phyloP scores from a whole-genome alignment of 768 basidiomycete species.

The Tricholoma sp. region DNA sequence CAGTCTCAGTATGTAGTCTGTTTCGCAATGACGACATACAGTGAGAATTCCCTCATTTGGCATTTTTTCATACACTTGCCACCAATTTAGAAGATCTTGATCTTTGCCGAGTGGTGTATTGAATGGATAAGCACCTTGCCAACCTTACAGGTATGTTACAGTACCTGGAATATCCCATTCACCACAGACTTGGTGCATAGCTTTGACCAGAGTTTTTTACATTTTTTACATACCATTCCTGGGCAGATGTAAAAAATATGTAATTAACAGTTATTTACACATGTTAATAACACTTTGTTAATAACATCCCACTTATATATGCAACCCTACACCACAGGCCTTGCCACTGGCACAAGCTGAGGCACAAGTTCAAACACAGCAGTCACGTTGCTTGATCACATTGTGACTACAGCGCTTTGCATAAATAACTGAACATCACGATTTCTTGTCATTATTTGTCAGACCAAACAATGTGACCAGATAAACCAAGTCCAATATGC shows the following conservation, averaged over 20 bases:
- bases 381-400: too few species aligned
- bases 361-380: too few species aligned
- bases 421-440: too few species aligned
- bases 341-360: too few species aligned
- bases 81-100: conserved; percentile 19
- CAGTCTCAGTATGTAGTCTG: conserved; percentile 4
- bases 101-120: conserved; percentile 12
- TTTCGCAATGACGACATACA: conserved; percentile 9
- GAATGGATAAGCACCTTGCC: conserved; percentile 21
- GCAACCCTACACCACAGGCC: not conserved
- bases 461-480: too few species aligned
- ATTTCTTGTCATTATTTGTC: too few species aligned
- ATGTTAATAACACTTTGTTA: too few species aligned
- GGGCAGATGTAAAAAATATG: not conserved
- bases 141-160: too few species aligned
- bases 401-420: too few species aligned
- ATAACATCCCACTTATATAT: not conserved
- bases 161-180: not conserved
- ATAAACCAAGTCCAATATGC: too few species aligned
- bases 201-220: not conserved
- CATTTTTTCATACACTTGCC: conserved; percentile 13
- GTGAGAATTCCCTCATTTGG: conserved; percentile 23
- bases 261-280: not conserved
- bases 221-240: not conserved
- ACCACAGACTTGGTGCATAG: not conserved